Percentiles rank a stretch among this genome's conserved stretches.
These are phyloP conservation scores for Cladophialophora chaetospira DNA, from an alignment of 2,329 filamentous ascomycete species.

Conservation along the genomic window DNA sequence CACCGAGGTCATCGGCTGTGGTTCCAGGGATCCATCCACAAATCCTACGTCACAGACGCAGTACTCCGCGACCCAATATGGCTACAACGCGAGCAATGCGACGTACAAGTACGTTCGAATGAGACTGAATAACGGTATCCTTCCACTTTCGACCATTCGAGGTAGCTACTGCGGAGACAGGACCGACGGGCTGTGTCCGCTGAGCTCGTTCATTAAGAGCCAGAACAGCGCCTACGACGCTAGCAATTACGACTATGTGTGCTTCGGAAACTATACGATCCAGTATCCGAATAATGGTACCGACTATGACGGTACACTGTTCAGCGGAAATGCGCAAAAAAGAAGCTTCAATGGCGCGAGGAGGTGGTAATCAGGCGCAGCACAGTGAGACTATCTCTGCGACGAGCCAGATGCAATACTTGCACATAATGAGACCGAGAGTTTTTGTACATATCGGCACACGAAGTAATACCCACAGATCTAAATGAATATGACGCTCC, in stretches of 20 bases:
- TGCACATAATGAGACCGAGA: too few relatives aligned
- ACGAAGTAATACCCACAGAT: too few relatives aligned
- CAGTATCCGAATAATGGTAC: constrained; percentile 40
- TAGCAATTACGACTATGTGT: constrained; percentile 52
- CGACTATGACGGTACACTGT: constrained; percentile 49
- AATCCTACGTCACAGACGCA: constrained; percentile 38
- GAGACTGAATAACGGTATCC: constrained; percentile 53
- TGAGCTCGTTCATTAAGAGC: constrained; percentile 46
- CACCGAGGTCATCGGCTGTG: constrained; percentile 59
- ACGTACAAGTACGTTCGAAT: constrained; percentile 54
- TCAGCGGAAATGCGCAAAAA: constrained; percentile 1
- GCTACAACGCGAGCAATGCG: constrained; percentile 46
- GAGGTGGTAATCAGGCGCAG: too few relatives aligned
- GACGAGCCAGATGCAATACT: too few relatives aligned
- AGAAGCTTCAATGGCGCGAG: too few relatives aligned
- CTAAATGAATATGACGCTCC: too few relatives aligned
- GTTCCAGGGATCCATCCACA: constrained; percentile 42
- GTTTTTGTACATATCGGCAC: too few relatives aligned
- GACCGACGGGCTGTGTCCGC: constrained; percentile 50
- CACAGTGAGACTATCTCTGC: too few relatives aligned
- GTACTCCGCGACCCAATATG: constrained; percentile 50
- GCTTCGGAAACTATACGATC: constrained; percentile 53
- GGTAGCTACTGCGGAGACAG: constrained; percentile 49
- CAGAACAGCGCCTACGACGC: constrained; percentile 43
- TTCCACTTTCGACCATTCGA: constrained; percentile 52